Evolutionary conservation across 2,329 filamentous ascomycete genomes (phyloP).

Genomic region (Cercospora brassicicola): DNA sequence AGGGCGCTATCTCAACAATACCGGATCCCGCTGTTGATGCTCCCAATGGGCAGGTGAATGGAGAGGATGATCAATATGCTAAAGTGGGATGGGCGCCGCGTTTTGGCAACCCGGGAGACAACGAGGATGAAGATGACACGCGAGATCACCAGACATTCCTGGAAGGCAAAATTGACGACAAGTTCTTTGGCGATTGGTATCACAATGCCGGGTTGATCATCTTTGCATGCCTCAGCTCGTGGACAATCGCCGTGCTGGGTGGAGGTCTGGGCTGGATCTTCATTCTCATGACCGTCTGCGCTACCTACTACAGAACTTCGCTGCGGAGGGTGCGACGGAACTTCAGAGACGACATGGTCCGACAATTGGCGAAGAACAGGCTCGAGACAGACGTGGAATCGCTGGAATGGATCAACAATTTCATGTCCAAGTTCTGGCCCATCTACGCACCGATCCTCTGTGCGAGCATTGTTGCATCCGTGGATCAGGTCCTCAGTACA

Average conservation of each 20-base stretch:
- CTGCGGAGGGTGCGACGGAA: slow-evolving; percentile 90
- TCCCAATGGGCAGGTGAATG: slow-evolving; percentile 53
- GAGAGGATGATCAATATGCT: slow-evolving; percentile 47
- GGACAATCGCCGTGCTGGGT: slow-evolving; percentile 84
- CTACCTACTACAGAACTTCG: slow-evolving; percentile 95
- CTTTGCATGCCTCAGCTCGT: slow-evolving; percentile 87
- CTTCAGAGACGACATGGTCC: slow-evolving; percentile 88
- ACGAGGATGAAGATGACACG: slow-evolving; percentile 61
- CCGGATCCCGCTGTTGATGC: slow-evolving; percentile 48
- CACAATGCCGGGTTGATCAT: slow-evolving; percentile 93
- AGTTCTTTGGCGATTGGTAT: slow-evolving; percentile 97
- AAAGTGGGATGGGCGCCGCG: slow-evolving; percentile 84
- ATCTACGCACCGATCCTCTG: slow-evolving; percentile 95
- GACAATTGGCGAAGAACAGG: slow-evolving; percentile 82
- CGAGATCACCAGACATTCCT: slow-evolving; percentile 86
- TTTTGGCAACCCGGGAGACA: slow-evolving; percentile 68
- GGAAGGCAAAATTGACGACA: slow-evolving; percentile 80
- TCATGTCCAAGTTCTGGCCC: slow-evolving; percentile 98
- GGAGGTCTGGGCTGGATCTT: slow-evolving; percentile 92
- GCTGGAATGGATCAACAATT: slow-evolving; percentile 98
- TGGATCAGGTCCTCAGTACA: slow-evolving; percentile 92
- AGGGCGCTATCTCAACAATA: slow-evolving; percentile 60
- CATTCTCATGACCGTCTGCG: slow-evolving; percentile 86
- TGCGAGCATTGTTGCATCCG: slow-evolving; percentile 85
- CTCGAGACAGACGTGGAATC: slow-evolving; percentile 90